Conservation (phyloP, 129 eudicot genomes). For the Dittrichia graveolens region DNA sequence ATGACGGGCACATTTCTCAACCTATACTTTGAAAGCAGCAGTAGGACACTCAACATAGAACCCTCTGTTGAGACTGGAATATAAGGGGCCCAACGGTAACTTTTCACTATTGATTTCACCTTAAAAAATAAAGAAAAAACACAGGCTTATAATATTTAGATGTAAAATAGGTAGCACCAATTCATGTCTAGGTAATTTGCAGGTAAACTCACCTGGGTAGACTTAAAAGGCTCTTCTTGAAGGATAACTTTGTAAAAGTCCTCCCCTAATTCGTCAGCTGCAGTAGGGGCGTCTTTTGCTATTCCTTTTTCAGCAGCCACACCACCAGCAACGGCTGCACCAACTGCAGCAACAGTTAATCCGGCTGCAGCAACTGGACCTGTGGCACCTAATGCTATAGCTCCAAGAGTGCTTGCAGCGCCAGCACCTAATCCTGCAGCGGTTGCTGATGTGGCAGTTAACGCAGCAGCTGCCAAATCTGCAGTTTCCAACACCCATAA, state of each 20-base stretch:
- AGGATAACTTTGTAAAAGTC: slow-evolving; percentile 90
- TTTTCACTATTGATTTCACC: slow-evolving; percentile 79
- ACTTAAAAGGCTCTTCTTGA: slow-evolving; percentile 93
- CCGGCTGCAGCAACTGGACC: slow-evolving; percentile 82
- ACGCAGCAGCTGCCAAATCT: slow-evolving; percentile 73
- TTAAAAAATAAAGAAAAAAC: slow-evolving; percentile 21
- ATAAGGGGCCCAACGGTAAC: slow-evolving; percentile 83
- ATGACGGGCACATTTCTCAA: slow-evolving; percentile 88
- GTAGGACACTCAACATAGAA: slow-evolving; percentile 80
- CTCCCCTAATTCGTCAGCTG: slow-evolving; percentile 77
- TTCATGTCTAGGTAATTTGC: too few species aligned
- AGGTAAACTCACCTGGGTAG: slow-evolving; percentile 58
- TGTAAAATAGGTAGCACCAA: too few species aligned
- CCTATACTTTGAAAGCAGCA: slow-evolving; percentile 83
- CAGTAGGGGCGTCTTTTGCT: slow-evolving; percentile 76
- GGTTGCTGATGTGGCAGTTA: slow-evolving; percentile 75
- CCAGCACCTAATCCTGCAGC: slow-evolving; percentile 93
- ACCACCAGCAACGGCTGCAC: slow-evolving; percentile 92
- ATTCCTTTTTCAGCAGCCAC: slow-evolving; percentile 68
- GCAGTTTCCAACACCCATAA: slow-evolving; percentile 92
- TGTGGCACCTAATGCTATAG: slow-evolving; percentile 74
- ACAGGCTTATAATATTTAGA: background rate
- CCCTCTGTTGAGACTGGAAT: slow-evolving; percentile 82
- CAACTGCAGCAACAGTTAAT: slow-evolving; percentile 70
- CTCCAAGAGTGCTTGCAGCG: slow-evolving; percentile 84